Evolutionary conservation across 345 rosid genomes (phyloP).

Genomic region (Linum lewisii): DNA sequence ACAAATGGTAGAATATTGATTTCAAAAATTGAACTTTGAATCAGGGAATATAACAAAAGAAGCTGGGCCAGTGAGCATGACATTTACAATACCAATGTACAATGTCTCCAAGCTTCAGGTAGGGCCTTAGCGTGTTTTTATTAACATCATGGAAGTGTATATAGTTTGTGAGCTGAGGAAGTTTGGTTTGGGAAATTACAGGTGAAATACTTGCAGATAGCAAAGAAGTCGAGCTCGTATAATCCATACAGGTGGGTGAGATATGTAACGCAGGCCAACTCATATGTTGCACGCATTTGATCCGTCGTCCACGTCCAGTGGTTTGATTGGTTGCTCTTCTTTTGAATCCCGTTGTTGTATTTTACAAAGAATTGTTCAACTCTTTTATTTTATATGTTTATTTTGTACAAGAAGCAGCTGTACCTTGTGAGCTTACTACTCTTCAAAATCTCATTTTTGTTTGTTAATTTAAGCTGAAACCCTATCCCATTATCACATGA

Average conservation of each 20-base stretch:
- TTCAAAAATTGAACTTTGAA: background rate
- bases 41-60: conserved; percentile 91
- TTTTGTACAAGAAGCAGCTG: background rate
- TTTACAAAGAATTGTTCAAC: background rate
- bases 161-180: conserved; percentile 1
- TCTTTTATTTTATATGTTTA: background rate
- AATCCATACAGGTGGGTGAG: conserved; percentile 99
- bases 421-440: background rate
- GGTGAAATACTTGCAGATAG: conserved; percentile 98
- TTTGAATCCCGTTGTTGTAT: background rate
- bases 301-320: background rate
- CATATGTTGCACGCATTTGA: conserved; percentile 77
- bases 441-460: too few species aligned
- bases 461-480: background rate
- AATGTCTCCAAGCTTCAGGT: conserved; percentile 92
- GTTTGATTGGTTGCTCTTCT: background rate
- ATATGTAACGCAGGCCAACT: conserved; percentile 95
- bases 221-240: conserved; percentile 66
- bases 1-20: too few species aligned
- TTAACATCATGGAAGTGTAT: too few species aligned
- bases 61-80: conserved; percentile 97
- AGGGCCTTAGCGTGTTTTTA: too few species aligned
- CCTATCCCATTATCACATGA: too few species aligned
- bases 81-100: conserved; percentile 93
- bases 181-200: too few species aligned